Base-by-base conservation (phyloP, 1,284 basidiomycete species). In the Apiotrichum domesticum region DNA sequence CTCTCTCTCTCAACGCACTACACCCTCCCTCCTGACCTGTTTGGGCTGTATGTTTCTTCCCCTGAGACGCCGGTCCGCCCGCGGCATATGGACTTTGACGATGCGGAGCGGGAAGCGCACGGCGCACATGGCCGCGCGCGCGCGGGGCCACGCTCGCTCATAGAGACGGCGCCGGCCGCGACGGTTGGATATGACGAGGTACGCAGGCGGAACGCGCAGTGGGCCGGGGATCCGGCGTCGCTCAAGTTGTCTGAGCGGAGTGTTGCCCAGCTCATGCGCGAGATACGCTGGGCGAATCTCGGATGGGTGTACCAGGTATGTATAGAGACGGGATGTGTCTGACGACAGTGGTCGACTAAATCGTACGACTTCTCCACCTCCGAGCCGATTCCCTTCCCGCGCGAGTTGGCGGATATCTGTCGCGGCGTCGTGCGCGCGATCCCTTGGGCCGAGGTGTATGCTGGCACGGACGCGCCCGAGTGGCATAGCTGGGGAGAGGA, bases 1-100 rank as follows among this genome's bases (percentile, higher is more conserved):
- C 90, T 89, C 1, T 93, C 90, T 63, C 84, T 95, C 32, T 87
- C 91, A 56, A 83, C 84, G 0, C 92, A 95, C 74, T 94, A 93
- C 67, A 54, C 79, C 45, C 78, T 93, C 4, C 92, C 92, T 0
- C 53, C 72, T 0, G 51, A 71, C 33, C 83, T 85, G 51, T 79
- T 83, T 29, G 81, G 80, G 66, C 62, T 83, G 1, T 69, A 71
- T 37, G 74, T 80, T 34, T 64, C 63, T 11, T 59, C 63, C 3
- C 63, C 73, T 0, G 55, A 63, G 2, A 51, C 62, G 8, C 51
- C 63, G 39, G 57, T 75, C 13, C 50, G 41, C 50, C 76, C 47
- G 39, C 64, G 51, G 43, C 67, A 70, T 52, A 33, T 46, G 13
- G 29, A 45, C 11, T 45, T 61, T 2, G 56, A 56, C n/a, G 52